Percentiles rank a stretch among this genome's conserved stretches.
Conservation (phyloP, 768 basidiomycete species). For the Neoboletus brunneissimus region DNA sequence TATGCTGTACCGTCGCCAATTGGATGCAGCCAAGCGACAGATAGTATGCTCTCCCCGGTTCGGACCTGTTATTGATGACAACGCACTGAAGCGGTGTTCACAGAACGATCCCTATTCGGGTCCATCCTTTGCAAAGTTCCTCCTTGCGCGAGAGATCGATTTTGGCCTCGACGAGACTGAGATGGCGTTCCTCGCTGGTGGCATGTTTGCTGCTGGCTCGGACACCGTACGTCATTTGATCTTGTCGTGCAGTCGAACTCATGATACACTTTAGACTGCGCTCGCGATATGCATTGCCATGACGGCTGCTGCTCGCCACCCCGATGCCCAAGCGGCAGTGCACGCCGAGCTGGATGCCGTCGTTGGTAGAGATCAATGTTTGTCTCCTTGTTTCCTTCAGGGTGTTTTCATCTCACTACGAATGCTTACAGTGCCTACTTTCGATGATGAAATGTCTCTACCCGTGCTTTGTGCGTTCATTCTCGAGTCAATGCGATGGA, state of each 20-base stretch:
- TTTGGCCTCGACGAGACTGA: slow-evolving; percentile 50
- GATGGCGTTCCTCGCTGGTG: slow-evolving; percentile 54
- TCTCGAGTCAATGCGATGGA: slow-evolving; percentile 36
- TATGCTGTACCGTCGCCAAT: slow-evolving; percentile 43
- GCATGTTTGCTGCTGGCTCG: slow-evolving; percentile 55
- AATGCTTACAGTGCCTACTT: slow-evolving; percentile 32
- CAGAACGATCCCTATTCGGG: slow-evolving; percentile 21
- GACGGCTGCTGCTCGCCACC: slow-evolving; percentile 48
- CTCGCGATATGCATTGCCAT: slow-evolving; percentile 47
- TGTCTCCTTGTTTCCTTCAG: background rate
- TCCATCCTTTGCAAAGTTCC: slow-evolving; percentile 51
- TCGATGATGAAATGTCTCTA: slow-evolving; percentile 31
- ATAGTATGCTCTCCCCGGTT: slow-evolving; percentile 30
- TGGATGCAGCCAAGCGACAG: slow-evolving; percentile 41
- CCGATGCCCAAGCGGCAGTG: slow-evolving; percentile 46
- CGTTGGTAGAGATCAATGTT: slow-evolving; percentile 35
- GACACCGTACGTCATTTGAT: slow-evolving; percentile 38
- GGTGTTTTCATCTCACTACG: background rate
- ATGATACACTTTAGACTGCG: slow-evolving; percentile 34
- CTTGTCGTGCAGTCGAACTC: background rate
- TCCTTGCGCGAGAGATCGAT: slow-evolving; percentile 47
- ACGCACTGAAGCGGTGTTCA: background rate
- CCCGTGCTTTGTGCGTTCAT: slow-evolving; percentile 35
- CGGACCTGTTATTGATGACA: background rate
- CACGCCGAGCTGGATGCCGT: slow-evolving; percentile 52